Evolutionary conservation across 1,139 yeast genomes (phyloP).

Genomic region (Kazachstania sp.): DNA sequence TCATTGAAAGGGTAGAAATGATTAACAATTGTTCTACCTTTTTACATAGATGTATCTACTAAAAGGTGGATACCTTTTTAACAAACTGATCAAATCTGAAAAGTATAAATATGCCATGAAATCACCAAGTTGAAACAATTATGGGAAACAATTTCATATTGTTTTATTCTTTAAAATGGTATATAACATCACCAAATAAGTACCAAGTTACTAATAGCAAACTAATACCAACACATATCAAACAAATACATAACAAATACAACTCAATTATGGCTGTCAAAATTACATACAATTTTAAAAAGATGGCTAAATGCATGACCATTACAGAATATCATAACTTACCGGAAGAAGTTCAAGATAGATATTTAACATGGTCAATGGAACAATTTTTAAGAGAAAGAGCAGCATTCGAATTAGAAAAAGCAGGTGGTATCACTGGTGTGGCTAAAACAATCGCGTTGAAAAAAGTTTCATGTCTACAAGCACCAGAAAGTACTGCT

Average conservation of each 20-base stretch:
- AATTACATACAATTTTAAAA: conserved; percentile 2
- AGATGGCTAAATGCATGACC: conserved; percentile 7
- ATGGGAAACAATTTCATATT: too few species aligned
- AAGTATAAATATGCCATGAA: too few species aligned
- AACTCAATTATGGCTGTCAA: background rate
- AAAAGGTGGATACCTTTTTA: too few species aligned
- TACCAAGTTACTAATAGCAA: too few species aligned
- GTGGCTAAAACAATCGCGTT: conserved; percentile 1
- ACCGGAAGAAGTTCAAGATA: conserved; percentile 4
- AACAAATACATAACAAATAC: background rate
- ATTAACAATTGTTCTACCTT: too few species aligned
- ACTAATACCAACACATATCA: background rate
- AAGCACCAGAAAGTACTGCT: background rate
- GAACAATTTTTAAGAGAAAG: conserved; percentile 3
- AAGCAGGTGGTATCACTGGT: conserved; percentile 4
- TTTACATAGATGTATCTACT: too few species aligned
- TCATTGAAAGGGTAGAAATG: too few species aligned
- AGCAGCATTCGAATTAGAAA: conserved; percentile 1
- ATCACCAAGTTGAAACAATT: too few species aligned
- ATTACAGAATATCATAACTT: conserved; percentile 3
- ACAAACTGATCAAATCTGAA: too few species aligned
- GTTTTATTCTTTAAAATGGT: too few species aligned
- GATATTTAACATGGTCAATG: conserved; percentile 5
- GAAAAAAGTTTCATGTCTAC: background rate
- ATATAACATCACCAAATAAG: too few species aligned